Base-by-base conservation (phyloP, 2,329 filamentous ascomycete species). In the Neopestalotiopsis rosae region DNA sequence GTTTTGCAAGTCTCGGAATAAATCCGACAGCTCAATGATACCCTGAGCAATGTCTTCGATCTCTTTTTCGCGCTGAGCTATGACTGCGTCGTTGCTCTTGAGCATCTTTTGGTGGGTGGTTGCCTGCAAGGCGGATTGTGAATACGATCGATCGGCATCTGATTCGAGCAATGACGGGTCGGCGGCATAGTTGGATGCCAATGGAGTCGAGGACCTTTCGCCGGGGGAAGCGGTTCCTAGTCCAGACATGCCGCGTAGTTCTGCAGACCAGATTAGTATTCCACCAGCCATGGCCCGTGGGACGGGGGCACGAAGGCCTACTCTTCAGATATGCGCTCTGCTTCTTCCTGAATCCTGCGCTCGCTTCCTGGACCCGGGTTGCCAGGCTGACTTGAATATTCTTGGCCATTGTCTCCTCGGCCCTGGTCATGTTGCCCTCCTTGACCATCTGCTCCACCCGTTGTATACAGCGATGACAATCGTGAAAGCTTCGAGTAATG, bases 41-140 rank as follows among this genome's bases (percentile, higher is more conserved):
- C 96, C 95, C 79, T 98, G 95, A 2, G 96, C 96, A 72, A 99
- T 99, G 75, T 98, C 95, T 77, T 97, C 97, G 76, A 99, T 99
- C 81, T 98, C 96, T 56, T 93, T 91, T 81, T 99, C 96, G 72
- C 96, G 93, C 79, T 98, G 96, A 70, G 91, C 89, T 74, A 99
- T 98, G 49, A 90, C 90, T 2, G 91, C 86, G 78, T 98, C 95
- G 77, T 97, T 94, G 69, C 91, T 92, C 69, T 91, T 89, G 38
- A 92, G 83, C 68, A 89, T 87, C 73, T 69, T 64, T 34, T 71
- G 71, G 32, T 92, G 89, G 42, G 88, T 87, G 1, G 94, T 93
- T 74, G 94, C 92, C 77, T 95, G 92, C 1, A 98, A 87, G 0
- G 95, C 94, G 0, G 92, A 92, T 80, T 98, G 94, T 1, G 95